Percentiles rank a stretch among this genome's conserved stretches.
phyloP scores from a whole-genome alignment of 352 stramenopile species.

The Globisporangium mamillatum region DNA sequence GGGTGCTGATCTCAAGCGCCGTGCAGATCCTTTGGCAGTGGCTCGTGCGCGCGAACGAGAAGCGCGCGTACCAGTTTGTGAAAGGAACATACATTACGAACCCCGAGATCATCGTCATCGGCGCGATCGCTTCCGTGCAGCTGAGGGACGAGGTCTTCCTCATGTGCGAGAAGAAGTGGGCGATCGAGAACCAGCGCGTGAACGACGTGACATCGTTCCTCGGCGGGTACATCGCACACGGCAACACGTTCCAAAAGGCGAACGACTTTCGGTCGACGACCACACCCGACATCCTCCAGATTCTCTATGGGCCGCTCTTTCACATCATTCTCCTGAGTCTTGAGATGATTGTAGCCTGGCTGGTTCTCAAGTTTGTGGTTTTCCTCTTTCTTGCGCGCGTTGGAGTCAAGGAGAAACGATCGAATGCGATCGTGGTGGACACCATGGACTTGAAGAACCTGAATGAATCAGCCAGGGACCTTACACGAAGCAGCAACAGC shows the following conservation, averaged over 20 bases:
- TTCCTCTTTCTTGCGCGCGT: neutral
- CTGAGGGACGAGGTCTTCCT: slow-evolving; percentile 17
- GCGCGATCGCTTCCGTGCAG: slow-evolving; percentile 10
- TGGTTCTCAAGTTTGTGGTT: slow-evolving; percentile 7
- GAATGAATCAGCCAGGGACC: neutral
- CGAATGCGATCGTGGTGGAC: slow-evolving; percentile 3
- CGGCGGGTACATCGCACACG: slow-evolving; percentile 17
- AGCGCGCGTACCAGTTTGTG: slow-evolving; percentile 26
- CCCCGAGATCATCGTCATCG: slow-evolving; percentile 22
- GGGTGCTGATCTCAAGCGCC: slow-evolving; percentile 31
- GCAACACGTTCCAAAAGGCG: slow-evolving; percentile 26
- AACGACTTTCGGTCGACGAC: slow-evolving; percentile 17
- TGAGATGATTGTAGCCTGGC: neutral
- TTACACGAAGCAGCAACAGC: neutral
- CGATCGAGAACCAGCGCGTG: slow-evolving; percentile 24
- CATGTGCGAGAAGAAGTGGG: slow-evolving; percentile 25
- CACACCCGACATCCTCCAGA: slow-evolving; percentile 11
- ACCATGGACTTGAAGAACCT: neutral
- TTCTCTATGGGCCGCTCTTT: slow-evolving; percentile 18
- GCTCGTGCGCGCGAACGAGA: slow-evolving; percentile 30
- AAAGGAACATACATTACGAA: slow-evolving; percentile 21
- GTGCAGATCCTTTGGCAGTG: slow-evolving; percentile 30
- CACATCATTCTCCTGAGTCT: slow-evolving; percentile 17
- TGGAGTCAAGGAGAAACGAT: neutral
- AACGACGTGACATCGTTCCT: slow-evolving; percentile 19